phyloP scores from a whole-genome alignment of 768 basidiomycete species.

The Galerina sulciceps region DNA sequence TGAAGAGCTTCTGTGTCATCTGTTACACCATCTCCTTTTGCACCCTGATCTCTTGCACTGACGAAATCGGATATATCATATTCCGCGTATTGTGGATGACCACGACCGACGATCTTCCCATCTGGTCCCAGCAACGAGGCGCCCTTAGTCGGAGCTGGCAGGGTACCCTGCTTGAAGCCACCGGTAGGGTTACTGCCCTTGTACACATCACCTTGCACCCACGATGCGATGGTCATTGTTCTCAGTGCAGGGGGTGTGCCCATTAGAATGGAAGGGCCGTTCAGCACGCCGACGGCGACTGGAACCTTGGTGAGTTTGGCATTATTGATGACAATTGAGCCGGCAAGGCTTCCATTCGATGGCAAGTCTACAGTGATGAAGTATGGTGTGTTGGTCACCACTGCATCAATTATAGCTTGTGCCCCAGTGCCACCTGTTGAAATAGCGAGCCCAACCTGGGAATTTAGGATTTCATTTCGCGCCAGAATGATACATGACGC shows the following conservation, averaged over 20 bases:
- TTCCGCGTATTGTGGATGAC: constrained; percentile 69
- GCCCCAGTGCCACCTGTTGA: constrained; percentile 58
- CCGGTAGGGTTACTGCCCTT: constrained; percentile 48
- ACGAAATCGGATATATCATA: constrained; percentile 70
- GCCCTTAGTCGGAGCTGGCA: constrained; percentile 58
- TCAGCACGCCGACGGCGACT: constrained; percentile 58
- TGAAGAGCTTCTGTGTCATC: constrained; percentile 78
- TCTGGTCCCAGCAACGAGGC: constrained; percentile 54
- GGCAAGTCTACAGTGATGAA: constrained; percentile 59
- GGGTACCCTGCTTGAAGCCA: constrained; percentile 53
- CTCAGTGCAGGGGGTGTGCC: constrained; percentile 49
- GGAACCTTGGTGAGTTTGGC: constrained; percentile 62
- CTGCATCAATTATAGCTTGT: constrained; percentile 67
- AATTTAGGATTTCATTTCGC: constrained; percentile 12
- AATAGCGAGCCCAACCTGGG: constrained; percentile 60
- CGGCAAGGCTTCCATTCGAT: constrained; percentile 50
- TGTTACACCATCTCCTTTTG: constrained; percentile 73
- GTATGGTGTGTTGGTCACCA: constrained; percentile 61
- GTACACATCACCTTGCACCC: constrained; percentile 82
- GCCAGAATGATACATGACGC: constrained; percentile 21
- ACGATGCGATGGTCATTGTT: constrained; percentile 56
- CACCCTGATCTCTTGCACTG: constrained; percentile 72
- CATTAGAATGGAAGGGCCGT: constrained; percentile 53
- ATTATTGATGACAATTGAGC: constrained; percentile 72
- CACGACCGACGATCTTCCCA: constrained; percentile 65